These are phyloP conservation scores for Lachnellula cervina DNA, from an alignment of 2,329 filamentous ascomycete species.

Conservation along the genomic window DNA sequence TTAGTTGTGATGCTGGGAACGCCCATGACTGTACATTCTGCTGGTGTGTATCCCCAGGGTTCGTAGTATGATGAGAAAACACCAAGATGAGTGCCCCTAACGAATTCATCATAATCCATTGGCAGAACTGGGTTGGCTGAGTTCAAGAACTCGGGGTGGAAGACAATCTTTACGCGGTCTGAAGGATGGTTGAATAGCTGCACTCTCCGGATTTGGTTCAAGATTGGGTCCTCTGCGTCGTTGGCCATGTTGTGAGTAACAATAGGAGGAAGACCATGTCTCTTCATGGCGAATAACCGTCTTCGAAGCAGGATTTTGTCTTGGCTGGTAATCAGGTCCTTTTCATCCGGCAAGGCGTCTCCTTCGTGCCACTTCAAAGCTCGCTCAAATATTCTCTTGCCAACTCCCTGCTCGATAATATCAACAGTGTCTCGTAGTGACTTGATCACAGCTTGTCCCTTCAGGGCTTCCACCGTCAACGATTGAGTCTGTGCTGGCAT, in stretches of 20 bases:
- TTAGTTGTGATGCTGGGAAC: conserved; percentile 98
- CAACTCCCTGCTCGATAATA: conserved; percentile 87
- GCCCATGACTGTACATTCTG: conserved; percentile 98
- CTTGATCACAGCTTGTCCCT: conserved; percentile 96
- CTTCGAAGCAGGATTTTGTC: conserved; percentile 90
- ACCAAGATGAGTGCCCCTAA: conserved; percentile 91
- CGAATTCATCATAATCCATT: conserved; percentile 97
- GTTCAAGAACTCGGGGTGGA: conserved; percentile 97
- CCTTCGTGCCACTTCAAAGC: conserved; percentile 95
- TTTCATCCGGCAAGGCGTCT: conserved; percentile 88
- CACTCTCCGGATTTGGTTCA: conserved; percentile 93
- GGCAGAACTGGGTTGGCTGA: conserved; percentile 92
- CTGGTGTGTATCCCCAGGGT: conserved; percentile 97
- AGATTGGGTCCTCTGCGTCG: conserved; percentile 84
- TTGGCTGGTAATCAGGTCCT: conserved; percentile 86
- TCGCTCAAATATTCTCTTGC: conserved; percentile 89
- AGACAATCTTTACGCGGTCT: conserved; percentile 94
- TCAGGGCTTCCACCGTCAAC: conserved; percentile 89
- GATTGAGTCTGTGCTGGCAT: conserved; percentile 97
- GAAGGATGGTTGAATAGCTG: conserved; percentile 95
- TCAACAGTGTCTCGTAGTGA: conserved; percentile 89
- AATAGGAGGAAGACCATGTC: conserved; percentile 82
- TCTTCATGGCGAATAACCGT: conserved; percentile 94
- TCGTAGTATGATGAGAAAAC: conserved; percentile 98
- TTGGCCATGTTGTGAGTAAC: conserved; percentile 99